Percentiles rank a stretch among this genome's conserved stretches.
Evolutionary conservation across 768 basidiomycete genomes (phyloP).

Genomic region (Boletus coccyginus): DNA sequence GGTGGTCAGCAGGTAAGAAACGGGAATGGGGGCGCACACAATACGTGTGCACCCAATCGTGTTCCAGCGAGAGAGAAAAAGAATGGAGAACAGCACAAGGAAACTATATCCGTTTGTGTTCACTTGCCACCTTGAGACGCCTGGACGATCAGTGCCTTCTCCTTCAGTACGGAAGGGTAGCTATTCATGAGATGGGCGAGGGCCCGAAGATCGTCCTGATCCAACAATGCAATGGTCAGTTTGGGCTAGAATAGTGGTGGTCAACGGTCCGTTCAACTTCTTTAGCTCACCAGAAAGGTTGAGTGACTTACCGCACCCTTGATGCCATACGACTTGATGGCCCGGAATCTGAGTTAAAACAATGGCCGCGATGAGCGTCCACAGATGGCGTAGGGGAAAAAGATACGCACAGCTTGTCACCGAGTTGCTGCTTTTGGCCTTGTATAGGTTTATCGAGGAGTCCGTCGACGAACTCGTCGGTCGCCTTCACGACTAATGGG

Average conservation of each 20-base stretch:
- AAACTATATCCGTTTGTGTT: neutral
- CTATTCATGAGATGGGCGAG: conserved; percentile 87
- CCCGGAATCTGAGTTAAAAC: conserved; percentile 43
- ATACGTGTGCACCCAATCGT: neutral
- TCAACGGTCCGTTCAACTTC: conserved; percentile 1
- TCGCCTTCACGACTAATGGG: conserved; percentile 61
- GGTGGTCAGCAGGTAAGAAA: neutral
- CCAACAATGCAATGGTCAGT: conserved; percentile 77
- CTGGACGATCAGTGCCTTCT: conserved; percentile 52
- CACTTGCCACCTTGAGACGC: conserved; percentile 27
- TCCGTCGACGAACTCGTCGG: conserved; percentile 70
- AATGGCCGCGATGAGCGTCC: conserved; percentile 19
- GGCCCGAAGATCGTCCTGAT: conserved; percentile 80
- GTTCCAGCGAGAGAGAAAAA: neutral
- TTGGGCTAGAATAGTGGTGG: conserved; percentile 54
- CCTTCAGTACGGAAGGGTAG: conserved; percentile 78
- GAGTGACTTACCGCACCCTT: conserved; percentile 63
- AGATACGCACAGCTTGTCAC: conserved; percentile 65
- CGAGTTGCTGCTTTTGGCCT: conserved; percentile 74
- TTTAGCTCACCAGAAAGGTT: neutral
- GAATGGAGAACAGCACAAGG: neutral
- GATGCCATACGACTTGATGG: conserved; percentile 75
- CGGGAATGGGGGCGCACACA: neutral
- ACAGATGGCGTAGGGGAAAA: conserved; percentile 7
- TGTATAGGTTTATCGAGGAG: conserved; percentile 53